Conservation (phyloP, 139 green algal species). For the Chlorella sorokiniana region DNA sequence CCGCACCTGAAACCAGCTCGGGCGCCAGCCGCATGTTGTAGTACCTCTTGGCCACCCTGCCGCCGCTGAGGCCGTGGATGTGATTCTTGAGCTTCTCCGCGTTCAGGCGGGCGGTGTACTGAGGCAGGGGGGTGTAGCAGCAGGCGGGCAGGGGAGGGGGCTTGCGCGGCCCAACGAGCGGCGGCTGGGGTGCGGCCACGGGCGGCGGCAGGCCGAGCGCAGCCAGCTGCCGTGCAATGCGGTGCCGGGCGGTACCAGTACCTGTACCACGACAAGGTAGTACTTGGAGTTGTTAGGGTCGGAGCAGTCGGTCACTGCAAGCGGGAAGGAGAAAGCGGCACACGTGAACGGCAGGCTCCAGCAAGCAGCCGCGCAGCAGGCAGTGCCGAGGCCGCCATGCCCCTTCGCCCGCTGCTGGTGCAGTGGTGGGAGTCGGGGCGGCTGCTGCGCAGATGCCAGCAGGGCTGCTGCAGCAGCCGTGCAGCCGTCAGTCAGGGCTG, state of each 20-base stretch:
- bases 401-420: neutral
- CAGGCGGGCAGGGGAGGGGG: no score
- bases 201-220: no score
- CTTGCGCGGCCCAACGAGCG: no score
- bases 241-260: neutral
- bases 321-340: neutral
- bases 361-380: neutral
- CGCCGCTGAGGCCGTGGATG: conserved; percentile 62
- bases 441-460: neutral
- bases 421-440: neutral
- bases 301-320: conserved; percentile 43
- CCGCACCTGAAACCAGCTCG: conserved; percentile 64
- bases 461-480: neutral
- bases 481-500: neutral
- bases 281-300: conserved; percentile 71
- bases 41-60: conserved; percentile 46
- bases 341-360: neutral
- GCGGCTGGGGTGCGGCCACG: no score
- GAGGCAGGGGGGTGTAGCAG: conserved; percentile 10
- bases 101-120: conserved; percentile 80
- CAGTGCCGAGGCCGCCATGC: neutral
- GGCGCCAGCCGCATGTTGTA: conserved; percentile 89
- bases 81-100: conserved; percentile 79
- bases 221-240: neutral
- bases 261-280: conserved; percentile 84